Conservation (phyloP, 192 early-diverging fungal species). For the Geranomyces michiganensis region DNA sequence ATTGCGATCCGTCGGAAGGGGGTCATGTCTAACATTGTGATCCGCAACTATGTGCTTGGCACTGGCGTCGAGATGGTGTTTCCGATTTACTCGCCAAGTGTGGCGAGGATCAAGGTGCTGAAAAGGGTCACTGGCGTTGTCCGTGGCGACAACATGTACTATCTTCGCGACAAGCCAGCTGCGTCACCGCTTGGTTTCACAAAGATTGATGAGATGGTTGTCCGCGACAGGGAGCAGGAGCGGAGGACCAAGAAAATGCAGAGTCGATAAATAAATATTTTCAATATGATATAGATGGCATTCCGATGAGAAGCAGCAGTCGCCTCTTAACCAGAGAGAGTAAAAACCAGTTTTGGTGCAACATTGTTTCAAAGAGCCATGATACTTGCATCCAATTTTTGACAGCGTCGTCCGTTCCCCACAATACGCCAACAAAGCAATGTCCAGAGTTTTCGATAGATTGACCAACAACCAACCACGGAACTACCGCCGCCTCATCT, state of each 20-base stretch:
- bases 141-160: constrained; percentile 45
- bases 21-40: constrained; percentile 47
- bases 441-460: too few species aligned
- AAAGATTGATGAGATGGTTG: constrained; percentile 46
- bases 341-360: too few species aligned
- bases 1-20: constrained; percentile 50
- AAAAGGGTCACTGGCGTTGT: constrained; percentile 41
- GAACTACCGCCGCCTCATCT: too few species aligned
- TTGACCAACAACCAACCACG: too few species aligned
- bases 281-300: too few species aligned
- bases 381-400: too few species aligned
- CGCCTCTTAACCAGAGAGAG: too few species aligned
- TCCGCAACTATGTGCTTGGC: constrained; percentile 53
- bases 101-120: constrained; percentile 52
- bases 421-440: too few species aligned
- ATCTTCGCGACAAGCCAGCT: constrained; percentile 38
- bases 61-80: constrained; percentile 58
- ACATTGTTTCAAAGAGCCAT: too few species aligned
- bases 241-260: constrained; percentile 28
- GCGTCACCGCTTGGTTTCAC: constrained; percentile 41
- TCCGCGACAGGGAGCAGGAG: constrained; percentile 43
- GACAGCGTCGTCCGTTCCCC: too few species aligned
- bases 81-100: constrained; percentile 54
- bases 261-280: not conserved
- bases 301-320: too few species aligned